Evolutionary conservation across 345 rosid genomes (phyloP).

Genomic region (Luvunga scandens): DNA sequence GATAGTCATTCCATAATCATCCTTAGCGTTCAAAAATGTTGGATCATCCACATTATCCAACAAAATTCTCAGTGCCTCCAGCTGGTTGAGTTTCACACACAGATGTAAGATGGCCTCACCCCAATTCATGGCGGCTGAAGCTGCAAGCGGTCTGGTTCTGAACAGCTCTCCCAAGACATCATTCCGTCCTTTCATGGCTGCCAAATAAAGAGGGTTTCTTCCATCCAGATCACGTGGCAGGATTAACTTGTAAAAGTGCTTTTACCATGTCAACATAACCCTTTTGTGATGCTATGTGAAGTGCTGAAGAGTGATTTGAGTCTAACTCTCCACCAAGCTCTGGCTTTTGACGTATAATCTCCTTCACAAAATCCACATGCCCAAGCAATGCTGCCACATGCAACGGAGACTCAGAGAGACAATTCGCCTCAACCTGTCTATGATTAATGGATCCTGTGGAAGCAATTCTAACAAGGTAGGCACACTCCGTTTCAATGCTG

Average conservation of each 20-base stretch:
- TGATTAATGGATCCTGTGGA: no score
- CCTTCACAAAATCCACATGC: constrained; percentile 7
- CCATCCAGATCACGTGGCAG: background rate
- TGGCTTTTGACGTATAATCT: background rate
- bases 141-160: background rate
- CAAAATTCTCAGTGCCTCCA: constrained; percentile 3
- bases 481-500: no score
- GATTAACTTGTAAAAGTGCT: background rate
- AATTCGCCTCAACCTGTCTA: background rate
- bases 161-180: background rate
- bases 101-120: constrained; percentile 11
- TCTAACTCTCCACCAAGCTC: constrained; percentile 2
- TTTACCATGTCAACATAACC: background rate
- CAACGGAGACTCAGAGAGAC: constrained; percentile 10
- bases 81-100: background rate
- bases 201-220: constrained; percentile 13
- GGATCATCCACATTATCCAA: background rate
- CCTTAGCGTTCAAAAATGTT: background rate
- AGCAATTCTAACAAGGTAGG: no score
- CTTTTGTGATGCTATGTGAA: constrained; percentile 13
- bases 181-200: background rate
- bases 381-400: constrained; percentile 11
- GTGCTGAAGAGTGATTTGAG: background rate
- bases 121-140: background rate
- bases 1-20: constrained; percentile 3